Evolutionary conservation across 1,284 basidiomycete species (phyloP).

Genomic region (Agaricales sp.): DNA sequence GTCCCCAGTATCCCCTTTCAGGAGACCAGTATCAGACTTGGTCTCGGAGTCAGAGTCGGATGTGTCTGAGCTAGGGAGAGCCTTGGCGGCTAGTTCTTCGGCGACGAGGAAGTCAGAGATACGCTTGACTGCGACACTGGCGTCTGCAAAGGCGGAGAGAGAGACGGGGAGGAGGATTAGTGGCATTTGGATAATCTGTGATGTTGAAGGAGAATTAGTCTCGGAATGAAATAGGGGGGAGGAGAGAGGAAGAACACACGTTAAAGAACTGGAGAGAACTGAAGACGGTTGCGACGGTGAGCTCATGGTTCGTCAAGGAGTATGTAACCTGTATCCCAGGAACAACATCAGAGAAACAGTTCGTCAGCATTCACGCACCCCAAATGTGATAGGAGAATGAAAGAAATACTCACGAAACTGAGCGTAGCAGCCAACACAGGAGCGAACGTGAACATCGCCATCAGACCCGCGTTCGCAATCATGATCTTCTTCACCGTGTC

Average conservation of each 20-base stretch:
- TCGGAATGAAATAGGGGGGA: not conserved
- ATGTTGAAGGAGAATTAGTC: not conserved
- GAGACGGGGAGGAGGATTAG: conserved; percentile 47
- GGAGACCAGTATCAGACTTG: not conserved
- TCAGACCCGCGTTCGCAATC: conserved; percentile 6
- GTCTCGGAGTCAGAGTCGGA: not conserved
- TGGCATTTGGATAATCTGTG: conserved; percentile 45
- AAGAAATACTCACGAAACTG: conserved; percentile 42
- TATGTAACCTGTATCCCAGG: conserved; percentile 48
- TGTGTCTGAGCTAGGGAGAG: not conserved
- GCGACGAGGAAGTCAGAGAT: conserved; percentile 51
- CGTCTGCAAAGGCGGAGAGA: conserved; percentile 41
- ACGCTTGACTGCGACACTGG: conserved; percentile 50
- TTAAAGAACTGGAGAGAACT: conserved; percentile 68
- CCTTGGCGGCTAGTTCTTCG: conserved; percentile 39
- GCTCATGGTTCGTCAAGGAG: conserved; percentile 48
- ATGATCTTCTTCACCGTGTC: not conserved
- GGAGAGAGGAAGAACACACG: conserved; percentile 26
- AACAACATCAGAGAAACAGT: not conserved
- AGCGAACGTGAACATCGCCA: conserved; percentile 45
- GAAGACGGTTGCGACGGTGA: conserved; percentile 67
- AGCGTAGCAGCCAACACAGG: conserved; percentile 50
- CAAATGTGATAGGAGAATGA: not conserved
- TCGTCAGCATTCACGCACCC: too few relatives aligned
- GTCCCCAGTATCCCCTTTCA: not conserved